Base-by-base conservation (phyloP, 129 eudicot species). In the Lactuca saligna region DNA sequence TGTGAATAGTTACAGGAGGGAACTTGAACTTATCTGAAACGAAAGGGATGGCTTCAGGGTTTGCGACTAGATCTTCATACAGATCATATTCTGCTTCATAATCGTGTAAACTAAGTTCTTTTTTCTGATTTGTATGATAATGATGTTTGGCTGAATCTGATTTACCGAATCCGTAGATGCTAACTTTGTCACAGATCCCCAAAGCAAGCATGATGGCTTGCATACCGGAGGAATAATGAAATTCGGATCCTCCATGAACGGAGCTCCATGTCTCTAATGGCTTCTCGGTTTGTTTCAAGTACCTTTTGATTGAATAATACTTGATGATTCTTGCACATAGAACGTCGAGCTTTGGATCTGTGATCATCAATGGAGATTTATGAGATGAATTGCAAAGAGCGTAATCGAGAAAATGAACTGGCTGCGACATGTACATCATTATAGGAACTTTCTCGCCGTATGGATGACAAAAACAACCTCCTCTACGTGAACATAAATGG, bases 201-300 rank as follows among this genome's bases (percentile, higher is more conserved):
- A 94, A 54, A 44, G 96, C 96, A 49, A 87, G 61, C 96, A 90
- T 85, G 33, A 94, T 73, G 14, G 99, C 99, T 66, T 94, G 99
- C 97, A 89, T 87, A 17, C 99, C 97, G 2, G 99, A 94, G 5
- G 99, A 94, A 66, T 94, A 90, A 75, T 94, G 99, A 58, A 94
- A 94, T 17, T 79, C 74, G 2, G 79, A 20, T 10, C 97, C 96
- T 0, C 86, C 97, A 68, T 89, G 96, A 14, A 76, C 71, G 10
- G 64, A 32, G 44, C 56, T 78, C 97, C 99, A 94, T 16, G 79
- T 75, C 32, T 77, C 87, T 1, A 83, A 13, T n/a, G 73, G 59
- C 80, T 83, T 87, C 58, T 83, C 82, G 0, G 81, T 74, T 34
- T 31, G 73, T 65, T 68, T 74, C 58, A 79, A 63, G 37, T 83